Evolutionary conservation across 768 basidiomycete species (phyloP), one percentile per base, ranked within the genome.

Genomic region (Boletales sp.): DNA sequence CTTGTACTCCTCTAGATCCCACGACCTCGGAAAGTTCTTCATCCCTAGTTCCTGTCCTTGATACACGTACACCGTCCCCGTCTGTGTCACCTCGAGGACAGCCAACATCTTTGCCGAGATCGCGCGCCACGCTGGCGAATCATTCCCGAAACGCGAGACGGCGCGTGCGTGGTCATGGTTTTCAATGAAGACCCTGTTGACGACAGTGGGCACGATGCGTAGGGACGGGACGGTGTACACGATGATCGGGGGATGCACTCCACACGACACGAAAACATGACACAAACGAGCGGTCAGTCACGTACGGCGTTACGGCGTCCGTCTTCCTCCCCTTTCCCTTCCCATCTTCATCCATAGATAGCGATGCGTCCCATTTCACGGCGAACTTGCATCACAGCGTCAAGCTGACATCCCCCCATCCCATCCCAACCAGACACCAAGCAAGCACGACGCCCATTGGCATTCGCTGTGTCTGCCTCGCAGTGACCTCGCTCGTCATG

Each of bases 21-120:
- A 90, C 14, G 66, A 59, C 42, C 72, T 60, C 15, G 83, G 82
- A 54, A 84, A 80, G 49, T 84, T 84, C 64, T 74, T 79, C 63
- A 85, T 68, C 0, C 81, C 87, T 0, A 90, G 74, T 60, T 90
- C 89, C 63, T 89, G 74, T 7, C 86, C 87, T 68, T 90, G 85
- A 61, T 83, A 90, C 11, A 90, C 71, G 62, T 82, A 90, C 53
- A 83, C 66, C 17, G 87, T 87, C 7, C 87, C 87, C 8, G 74
- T 70, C 37, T 84, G 81, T 2, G 81, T 77, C 33, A 78, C 70
- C 54, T 87, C 76, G 33, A 87, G 64, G 47, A 85, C 70, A 1
- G 82, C 77, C 17, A 89, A 65, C 66, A 89, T 68, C 64, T 88
- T 88, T 5, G 81, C 82, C 7, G 81, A 83, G 14, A 74, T 62